Base-by-base conservation (phyloP, 2,329 filamentous ascomycete genomes). In the Verticillium isaacii region DNA sequence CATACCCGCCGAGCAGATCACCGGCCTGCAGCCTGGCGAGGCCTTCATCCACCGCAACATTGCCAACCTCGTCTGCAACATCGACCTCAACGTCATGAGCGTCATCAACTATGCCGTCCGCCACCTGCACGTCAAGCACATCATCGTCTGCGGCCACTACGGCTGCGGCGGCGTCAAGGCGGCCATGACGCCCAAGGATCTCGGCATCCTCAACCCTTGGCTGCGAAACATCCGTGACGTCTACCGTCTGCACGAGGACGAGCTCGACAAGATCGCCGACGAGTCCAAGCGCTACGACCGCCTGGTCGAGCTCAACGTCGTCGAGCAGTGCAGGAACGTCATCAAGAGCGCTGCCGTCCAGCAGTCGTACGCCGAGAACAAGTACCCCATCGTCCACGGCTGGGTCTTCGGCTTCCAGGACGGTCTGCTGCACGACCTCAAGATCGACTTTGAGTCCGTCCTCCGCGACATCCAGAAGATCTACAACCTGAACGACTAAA, bases 31-130 rank as follows among this genome's bases (percentile, higher is more conserved):
- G 71, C 91, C 93, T n/a, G 93, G 93, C 68, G 92, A 97, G 77
- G 89, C 94, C 70, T 97, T 97, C 75, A 89, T 96, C 68, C 92
- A 96, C 82, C 91, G 93, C 77, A 97, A 97, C 80, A 96, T 97
- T 75, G 93, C 92, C 78, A 97, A 97, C 81, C 83, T 96, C 66
- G 84, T 96, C 62, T 87, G 87, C 77, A 86, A 88, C 72, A 89
- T 87, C 66, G 93, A 97, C 73, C 84, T 96, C 71, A 93, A 88
- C 75, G 87, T 88, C 58, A 88, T 91, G 74, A 85, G 85, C 73
- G 92, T 96, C 69, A 91, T 97, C 76, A 88, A 95, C 73, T 97
- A 93, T 74, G 91, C 92, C 66, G 92, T 97, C 66, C 81, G 84
- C 69, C 87, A 94, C 74, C 83, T 97, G 50, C 83, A 90, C 72